Conservation (phyloP, 345 rosid genomes). For the Gossypium herbaceum region DNA sequence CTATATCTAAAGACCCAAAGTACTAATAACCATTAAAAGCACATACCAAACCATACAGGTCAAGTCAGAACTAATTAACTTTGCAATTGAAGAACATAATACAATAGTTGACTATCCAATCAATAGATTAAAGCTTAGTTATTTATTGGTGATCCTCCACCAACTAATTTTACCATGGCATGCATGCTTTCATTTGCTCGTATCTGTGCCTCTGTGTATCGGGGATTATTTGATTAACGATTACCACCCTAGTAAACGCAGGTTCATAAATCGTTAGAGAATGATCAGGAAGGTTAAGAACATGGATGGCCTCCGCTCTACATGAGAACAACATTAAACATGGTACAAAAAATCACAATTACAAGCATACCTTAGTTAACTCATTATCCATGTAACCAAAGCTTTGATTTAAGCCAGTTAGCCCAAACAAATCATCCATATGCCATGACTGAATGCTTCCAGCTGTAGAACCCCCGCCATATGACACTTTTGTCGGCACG, state of each 20-base stretch:
- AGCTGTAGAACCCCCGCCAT: conserved; percentile 59
- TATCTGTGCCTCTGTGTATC: neutral
- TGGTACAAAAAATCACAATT: neutral
- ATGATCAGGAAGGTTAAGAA: neutral
- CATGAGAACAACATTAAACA: neutral
- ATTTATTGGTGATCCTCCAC: neutral
- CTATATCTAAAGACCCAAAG: neutral
- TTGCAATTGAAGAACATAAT: neutral
- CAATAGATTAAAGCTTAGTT: neutral
- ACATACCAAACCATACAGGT: neutral
- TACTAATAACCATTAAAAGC: neutral
- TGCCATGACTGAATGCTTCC: conserved; percentile 76
- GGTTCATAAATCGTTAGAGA: too few relatives aligned
- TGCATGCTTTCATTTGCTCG: neutral
- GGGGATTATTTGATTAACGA: neutral
- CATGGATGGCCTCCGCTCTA: neutral
- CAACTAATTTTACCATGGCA: neutral
- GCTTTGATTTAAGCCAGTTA: conserved; percentile 54
- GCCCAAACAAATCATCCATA: conserved; percentile 65
- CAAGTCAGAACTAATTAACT: neutral
- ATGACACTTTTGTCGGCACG: conserved; percentile 36
- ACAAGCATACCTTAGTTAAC: conserved; percentile 67
- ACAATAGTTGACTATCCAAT: neutral
- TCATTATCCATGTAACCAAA: conserved; percentile 64
- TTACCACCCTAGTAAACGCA: neutral